Conservation (phyloP, 1,284 basidiomycete species). For the Wolfiporia cocos region DNA sequence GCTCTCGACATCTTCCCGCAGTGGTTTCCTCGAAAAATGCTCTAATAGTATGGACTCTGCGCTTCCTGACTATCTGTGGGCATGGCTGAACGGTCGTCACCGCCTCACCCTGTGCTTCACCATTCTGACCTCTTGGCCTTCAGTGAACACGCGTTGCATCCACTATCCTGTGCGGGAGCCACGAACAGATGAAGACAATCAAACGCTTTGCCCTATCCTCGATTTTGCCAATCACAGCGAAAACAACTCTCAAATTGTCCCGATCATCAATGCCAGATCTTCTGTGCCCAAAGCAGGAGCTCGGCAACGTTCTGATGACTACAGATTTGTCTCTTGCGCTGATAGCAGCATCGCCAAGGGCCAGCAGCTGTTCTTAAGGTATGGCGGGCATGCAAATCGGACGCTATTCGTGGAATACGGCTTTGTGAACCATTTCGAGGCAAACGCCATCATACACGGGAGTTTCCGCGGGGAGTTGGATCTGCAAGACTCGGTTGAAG, state of each 20-base stretch:
- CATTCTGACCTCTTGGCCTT: constrained; percentile 8
- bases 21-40: too few relatives aligned
- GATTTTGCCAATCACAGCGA: constrained; percentile 78
- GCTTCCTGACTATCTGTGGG: constrained; percentile 61
- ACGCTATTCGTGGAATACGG: constrained; percentile 83
- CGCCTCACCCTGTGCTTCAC: constrained; percentile 8
- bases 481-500: constrained; percentile 51
- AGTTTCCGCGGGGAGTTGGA: constrained; percentile 49
- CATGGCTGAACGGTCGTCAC: constrained; percentile 73
- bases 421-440: constrained; percentile 46
- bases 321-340: constrained; percentile 49
- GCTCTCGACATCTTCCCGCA: too few relatives aligned
- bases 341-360: constrained; percentile 35
- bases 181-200: constrained; percentile 58
- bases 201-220: constrained; percentile 79
- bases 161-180: constrained; percentile 61
- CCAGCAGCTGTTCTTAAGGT: constrained; percentile 68
- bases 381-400: constrained; percentile 71
- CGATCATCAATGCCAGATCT: constrained; percentile 31
- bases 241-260: constrained; percentile 37
- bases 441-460: constrained; percentile 23
- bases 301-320: constrained; percentile 32
- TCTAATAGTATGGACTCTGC: too few relatives aligned
- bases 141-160: constrained; percentile 86
- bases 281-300: constrained; percentile 31